These are phyloP conservation scores for Letharia columbiana DNA, from an alignment of 495 filamentous ascomycete species.

Conservation along the genomic window DNA sequence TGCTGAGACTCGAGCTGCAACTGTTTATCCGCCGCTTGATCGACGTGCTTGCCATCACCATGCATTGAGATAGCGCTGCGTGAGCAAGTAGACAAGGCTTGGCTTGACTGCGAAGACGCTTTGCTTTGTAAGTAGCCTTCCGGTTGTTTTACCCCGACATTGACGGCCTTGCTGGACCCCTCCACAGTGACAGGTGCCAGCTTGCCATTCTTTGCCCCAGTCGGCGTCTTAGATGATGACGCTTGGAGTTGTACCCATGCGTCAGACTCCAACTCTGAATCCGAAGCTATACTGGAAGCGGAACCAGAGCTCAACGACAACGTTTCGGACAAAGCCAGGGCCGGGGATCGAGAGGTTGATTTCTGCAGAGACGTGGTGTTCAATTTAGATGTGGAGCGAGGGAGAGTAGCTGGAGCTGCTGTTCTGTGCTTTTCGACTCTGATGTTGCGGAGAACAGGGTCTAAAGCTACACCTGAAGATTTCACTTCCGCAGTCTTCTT, in stretches of 20 bases:
- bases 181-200: neutral
- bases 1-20: constrained; percentile 7
- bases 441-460: neutral
- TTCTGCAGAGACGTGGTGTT: constrained; percentile 1
- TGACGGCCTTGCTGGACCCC: neutral
- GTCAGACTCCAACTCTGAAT: neutral
- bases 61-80: neutral
- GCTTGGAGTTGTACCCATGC: neutral
- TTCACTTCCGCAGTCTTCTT: neutral
- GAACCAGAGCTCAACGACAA: neutral
- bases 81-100: neutral
- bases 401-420: constrained; percentile 6
- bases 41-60: neutral
- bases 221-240: neutral
- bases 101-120: neutral
- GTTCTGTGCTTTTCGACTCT: neutral
- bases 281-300: neutral
- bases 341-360: constrained; percentile 12
- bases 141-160: neutral
- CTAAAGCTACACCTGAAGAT: neutral
- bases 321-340: neutral
- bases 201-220: neutral
- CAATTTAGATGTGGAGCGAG: neutral
- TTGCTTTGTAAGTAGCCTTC: neutral
- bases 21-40: constrained; percentile 9